A percentile compares a stretch with the other conserved stretches of the same genome.
phyloP scores from a whole-genome alignment of 371 early-diverging fungal genomes.

The Blakeslea trispora region DNA sequence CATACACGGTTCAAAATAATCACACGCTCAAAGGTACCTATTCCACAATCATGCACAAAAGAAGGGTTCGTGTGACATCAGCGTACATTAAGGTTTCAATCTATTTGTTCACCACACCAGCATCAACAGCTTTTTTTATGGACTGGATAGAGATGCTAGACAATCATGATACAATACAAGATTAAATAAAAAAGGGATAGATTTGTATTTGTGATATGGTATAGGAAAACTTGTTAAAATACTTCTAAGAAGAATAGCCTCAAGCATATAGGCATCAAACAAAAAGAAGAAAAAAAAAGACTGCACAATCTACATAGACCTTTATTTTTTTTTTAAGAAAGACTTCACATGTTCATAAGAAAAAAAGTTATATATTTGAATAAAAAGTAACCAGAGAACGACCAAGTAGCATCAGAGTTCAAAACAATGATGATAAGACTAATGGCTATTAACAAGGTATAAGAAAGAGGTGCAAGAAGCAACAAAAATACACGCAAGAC shows the following conservation, averaged over 20 bases:
- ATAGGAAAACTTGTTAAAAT: constrained; percentile 17
- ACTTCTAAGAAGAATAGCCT: constrained; percentile 10
- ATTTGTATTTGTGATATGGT: not conserved
- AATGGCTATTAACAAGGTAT: constrained; percentile 9
- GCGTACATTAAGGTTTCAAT: not conserved
- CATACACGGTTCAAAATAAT: constrained; percentile 34
- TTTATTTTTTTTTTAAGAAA: constrained; percentile 5
- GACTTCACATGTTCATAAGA: constrained; percentile 27
- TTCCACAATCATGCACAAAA: not conserved
- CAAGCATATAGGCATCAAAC: too few relatives aligned
- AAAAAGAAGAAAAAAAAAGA: too few relatives aligned
- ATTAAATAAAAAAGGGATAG: constrained; percentile 18
- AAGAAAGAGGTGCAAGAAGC: constrained; percentile 51
- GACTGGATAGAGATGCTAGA: too few relatives aligned
- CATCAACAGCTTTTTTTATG: not conserved
- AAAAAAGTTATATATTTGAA: constrained; percentile 24
- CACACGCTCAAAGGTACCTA: constrained; percentile 3
- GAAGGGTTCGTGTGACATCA: not conserved
- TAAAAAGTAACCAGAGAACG: not conserved
- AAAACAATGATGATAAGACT: not conserved
- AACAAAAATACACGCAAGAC: constrained; percentile 36
- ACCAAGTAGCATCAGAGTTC: not conserved
- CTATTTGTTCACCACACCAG: not conserved
- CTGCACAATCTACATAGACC: too few relatives aligned
- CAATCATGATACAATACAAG: constrained; percentile 17